Evolutionary conservation across 257 asterid genomes (phyloP).

Genomic region (Capsicum rhomboideum): DNA sequence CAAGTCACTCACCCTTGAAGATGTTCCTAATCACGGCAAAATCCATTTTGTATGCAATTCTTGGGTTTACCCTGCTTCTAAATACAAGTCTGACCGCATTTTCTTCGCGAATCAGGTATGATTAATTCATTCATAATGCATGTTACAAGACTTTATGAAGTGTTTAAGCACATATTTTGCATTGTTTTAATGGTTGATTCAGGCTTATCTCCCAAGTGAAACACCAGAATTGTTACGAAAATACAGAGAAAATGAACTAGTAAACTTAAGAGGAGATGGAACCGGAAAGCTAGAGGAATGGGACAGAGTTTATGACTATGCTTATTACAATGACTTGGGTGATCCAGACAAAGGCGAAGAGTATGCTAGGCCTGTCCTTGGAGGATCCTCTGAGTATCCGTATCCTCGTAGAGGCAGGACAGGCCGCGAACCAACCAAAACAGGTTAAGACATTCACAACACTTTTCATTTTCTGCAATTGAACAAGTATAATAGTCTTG

Average conservation of each 20-base stretch:
- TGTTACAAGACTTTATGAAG: neutral
- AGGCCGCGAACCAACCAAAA: constrained; percentile 2
- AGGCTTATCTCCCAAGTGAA: constrained; percentile 32
- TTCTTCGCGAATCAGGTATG: constrained; percentile 32
- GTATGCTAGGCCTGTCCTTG: constrained; percentile 18
- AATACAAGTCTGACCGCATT: constrained; percentile 18
- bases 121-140: neutral
- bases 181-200: neutral
- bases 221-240: constrained; percentile 20
- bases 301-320: constrained; percentile 40
- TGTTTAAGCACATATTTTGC: neutral
- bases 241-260: constrained; percentile 25
- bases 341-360: constrained; percentile 19
- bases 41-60: constrained; percentile 26
- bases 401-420: constrained; percentile 16
- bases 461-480: neutral
- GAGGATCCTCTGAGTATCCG: constrained; percentile 23
- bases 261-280: constrained; percentile 26
- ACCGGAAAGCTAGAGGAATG: constrained; percentile 27
- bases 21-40: constrained; percentile 10
- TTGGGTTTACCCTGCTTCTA: constrained; percentile 26
- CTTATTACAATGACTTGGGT: constrained; percentile 33
- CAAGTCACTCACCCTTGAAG: constrained; percentile 27
- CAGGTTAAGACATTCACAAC: neutral
- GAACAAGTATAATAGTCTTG: neutral